A percentile compares a stretch with the other conserved stretches of the same genome.
Evolutionary conservation across 2,329 filamentous ascomycete species (phyloP).

Genomic region (Verticillium tricorpus): DNA sequence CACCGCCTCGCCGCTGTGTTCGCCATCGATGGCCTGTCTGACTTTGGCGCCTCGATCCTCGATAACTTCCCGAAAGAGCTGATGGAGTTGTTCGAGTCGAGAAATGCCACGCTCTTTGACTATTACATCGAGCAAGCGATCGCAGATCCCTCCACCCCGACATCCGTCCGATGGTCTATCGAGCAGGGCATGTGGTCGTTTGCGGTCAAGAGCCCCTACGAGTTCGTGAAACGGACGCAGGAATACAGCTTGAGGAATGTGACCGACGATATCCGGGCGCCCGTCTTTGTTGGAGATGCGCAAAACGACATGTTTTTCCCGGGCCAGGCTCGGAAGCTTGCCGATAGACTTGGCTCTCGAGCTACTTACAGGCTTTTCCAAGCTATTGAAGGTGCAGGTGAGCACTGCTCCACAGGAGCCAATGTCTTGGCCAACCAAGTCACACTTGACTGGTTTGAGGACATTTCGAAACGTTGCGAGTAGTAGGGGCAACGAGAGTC

Average conservation of each 20-base stretch:
- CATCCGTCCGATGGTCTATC: constrained; percentile 21
- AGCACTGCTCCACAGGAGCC: neutral
- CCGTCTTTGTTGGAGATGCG: constrained; percentile 15
- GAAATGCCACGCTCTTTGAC: neutral
- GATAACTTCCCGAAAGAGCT: constrained; percentile 5
- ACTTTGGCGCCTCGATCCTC: constrained; percentile 12
- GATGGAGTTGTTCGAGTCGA: neutral
- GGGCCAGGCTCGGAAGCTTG: constrained; percentile 7
- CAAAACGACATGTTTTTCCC: constrained; percentile 15
- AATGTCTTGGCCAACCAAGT: neutral
- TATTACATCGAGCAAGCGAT: neutral
- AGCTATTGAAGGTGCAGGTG: neutral
- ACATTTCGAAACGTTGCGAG: neutral
- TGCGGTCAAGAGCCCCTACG: constrained; percentile 21
- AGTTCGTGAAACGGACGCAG: constrained; percentile 15
- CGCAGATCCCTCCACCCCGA: constrained; percentile 16
- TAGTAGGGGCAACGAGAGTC: too few relatives aligned
- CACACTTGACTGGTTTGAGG: neutral
- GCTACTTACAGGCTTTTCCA: constrained; percentile 3
- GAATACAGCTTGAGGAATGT: constrained; percentile 12
- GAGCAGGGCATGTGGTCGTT: constrained; percentile 28
- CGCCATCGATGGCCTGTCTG: constrained; percentile 33
- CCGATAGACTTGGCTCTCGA: constrained; percentile 11
- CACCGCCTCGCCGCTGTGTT: constrained; percentile 33
- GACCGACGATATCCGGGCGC: constrained; percentile 14